phyloP scores from a whole-genome alignment of 495 filamentous ascomycete species.

The Tuber indicum region DNA sequence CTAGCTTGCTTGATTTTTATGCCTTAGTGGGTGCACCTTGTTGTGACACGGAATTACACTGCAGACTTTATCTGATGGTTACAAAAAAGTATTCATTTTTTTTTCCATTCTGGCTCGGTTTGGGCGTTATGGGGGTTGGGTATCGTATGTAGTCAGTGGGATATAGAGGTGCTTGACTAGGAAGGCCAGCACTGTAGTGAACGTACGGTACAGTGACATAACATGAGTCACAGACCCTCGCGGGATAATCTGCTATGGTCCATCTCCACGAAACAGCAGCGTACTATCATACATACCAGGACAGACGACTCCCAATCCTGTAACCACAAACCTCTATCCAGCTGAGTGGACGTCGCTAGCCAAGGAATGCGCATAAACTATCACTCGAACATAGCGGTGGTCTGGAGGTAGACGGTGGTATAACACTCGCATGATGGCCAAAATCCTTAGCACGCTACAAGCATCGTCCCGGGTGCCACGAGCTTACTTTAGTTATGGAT shows the following conservation, averaged over 20 bases:
- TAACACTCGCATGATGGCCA: not conserved
- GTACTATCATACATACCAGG: not conserved
- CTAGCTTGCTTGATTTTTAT: not conserved
- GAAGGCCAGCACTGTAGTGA: not conserved
- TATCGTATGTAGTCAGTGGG: not conserved
- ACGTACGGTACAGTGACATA: not conserved
- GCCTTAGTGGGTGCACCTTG: not conserved
- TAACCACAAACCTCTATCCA: not conserved
- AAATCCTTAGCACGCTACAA: not conserved
- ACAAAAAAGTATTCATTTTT: not conserved
- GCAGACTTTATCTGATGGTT: not conserved
- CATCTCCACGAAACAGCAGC: not conserved
- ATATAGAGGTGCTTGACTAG: not conserved
- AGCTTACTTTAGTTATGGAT: too few relatives aligned
- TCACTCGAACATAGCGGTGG: not conserved
- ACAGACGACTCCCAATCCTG: not conserved
- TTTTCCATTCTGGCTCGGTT: not conserved
- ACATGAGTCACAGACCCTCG: not conserved
- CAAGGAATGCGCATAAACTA: not conserved
- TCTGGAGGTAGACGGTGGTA: not conserved
- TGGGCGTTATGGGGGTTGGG: not conserved
- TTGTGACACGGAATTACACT: not conserved
- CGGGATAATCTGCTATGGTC: not conserved
- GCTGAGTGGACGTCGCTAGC: not conserved
- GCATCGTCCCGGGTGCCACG: too few relatives aligned